Base-by-base conservation (phyloP, 2,329 filamentous ascomycete species). In the Achaetomium macrosporum region DNA sequence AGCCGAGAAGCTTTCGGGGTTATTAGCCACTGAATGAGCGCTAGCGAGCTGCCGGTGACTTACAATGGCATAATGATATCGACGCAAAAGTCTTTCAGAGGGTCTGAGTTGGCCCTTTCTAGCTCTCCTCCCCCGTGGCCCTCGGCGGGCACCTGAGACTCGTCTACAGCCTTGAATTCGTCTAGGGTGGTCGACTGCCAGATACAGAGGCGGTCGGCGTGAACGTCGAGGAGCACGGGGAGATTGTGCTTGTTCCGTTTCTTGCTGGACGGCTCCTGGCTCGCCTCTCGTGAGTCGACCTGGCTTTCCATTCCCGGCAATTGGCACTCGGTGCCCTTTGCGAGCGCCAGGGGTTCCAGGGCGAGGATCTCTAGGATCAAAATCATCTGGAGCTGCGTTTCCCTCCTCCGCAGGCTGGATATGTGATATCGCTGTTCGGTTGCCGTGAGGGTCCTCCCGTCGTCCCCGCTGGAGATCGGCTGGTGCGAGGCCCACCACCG, bases 61-160 rank as follows among this genome's bases (percentile, higher is more conserved):
- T 72, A 85, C 81, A 92, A 92, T 33, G 88, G 88, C 42, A 90
- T 73, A 60, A 93, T 83, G 39, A 93, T 85, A 64, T 93, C 88
- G 15, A 88, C 76, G 63, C 87, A 92, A 64, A 92, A 93, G 65
- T 87, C 84, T 57, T 79, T 82, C 7, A 91, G 71, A 7, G 85
- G 81, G 63, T 91, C 87, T 0, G 74, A 72, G 17, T 74, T 71
- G 53, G 69, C 59, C 51, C 70, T 73, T 53, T 73, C 71, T 43
- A 68, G 66, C 50, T 65, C 67, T 51, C 69, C 69, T 2, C 67
- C 66, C 40, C 71, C 69, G 2, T 58, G 57, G 1, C 66, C 60
- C 5, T 65, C 60, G 2, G 62, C 64, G 3, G 64, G 54, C 2
- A 65, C 57, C 56, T 80, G 77, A 1, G 76, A 73, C 50, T 79